Percentiles rank a stretch among this genome's conserved stretches.
Evolutionary conservation across 148 eudicot species (phyloP).

Genomic region (Rhododendron ferrugineum): DNA sequence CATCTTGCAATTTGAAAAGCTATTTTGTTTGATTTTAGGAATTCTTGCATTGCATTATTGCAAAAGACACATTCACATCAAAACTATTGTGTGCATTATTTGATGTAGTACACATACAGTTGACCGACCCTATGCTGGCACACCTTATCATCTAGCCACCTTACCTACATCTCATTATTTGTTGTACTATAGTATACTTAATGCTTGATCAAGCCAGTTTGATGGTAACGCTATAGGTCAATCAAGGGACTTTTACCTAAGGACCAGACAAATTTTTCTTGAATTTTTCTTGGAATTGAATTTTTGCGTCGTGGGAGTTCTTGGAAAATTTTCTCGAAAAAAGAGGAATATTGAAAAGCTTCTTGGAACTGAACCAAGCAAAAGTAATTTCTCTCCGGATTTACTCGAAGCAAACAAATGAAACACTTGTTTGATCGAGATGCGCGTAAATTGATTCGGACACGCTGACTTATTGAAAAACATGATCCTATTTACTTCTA

Average conservation of each 20-base stretch:
- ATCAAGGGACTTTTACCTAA: not conserved
- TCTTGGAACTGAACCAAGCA: not conserved
- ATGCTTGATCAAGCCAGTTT: not conserved
- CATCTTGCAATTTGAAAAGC: not conserved
- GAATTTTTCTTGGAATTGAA: not conserved
- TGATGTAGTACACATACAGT: not conserved
- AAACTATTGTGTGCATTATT: not conserved
- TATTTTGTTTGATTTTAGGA: not conserved
- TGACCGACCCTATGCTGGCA: not conserved
- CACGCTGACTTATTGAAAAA: not conserved
- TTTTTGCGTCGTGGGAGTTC: not conserved
- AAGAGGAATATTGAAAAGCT: not conserved
- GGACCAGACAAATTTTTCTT: not conserved
- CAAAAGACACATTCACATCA: slow-evolving; percentile 5
- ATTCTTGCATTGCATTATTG: slow-evolving; percentile 3
- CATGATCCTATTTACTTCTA: not conserved
- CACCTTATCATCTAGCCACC: not conserved
- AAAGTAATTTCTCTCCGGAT: not conserved
- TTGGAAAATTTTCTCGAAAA: not conserved
- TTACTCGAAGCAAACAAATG: not conserved
- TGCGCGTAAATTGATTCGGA: not conserved
- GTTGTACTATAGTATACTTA: not conserved
- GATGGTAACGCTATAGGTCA: not conserved
- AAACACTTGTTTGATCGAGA: not conserved
- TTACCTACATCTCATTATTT: not conserved